Base-by-base conservation (phyloP, 345 rosid genomes). In the Aegle marmelos region DNA sequence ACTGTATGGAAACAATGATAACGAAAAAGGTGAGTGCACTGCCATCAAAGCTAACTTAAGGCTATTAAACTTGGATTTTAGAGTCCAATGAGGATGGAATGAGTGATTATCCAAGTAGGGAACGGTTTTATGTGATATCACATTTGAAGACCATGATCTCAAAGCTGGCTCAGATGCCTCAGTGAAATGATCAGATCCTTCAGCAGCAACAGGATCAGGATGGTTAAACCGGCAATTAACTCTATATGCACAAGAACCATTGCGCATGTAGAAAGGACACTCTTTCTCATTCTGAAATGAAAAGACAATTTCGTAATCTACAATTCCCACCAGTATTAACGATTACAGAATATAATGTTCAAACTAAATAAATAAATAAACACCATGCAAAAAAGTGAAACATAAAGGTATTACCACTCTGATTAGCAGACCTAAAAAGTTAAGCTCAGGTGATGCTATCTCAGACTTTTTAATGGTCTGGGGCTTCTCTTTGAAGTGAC, bases 181-280 rank as follows among this genome's bases (percentile, higher is more conserved):
- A 25, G 50, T 31, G 62, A 41, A 41, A 56, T 78, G 82, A 68
- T 81, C 74, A 2, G 87, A 83, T 68, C 80, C 89, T 74, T 63
- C 86, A n/a, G 25, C 79, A 57, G 76, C 76, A 25, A 82, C 81
- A 28, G 93, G 93, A 67, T 90, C 88, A 28, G 93, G 93, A 86
- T 90, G 93, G 75, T 88, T 82, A 77, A 80, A 88, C 82, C 74
- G 80, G 85, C 91, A 90, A 76, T 30, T 80, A 68, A 83, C 31
- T 45, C 91, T 91, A 86, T 80, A 88, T 67, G 79, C 81, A 82
- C 93, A 90, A 28, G 93, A 80, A 79, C 89, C 93, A 69, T 82
- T 83, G 27, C 78, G 90, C 93, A 90, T 90, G 79, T 85, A 90
- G 78, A 73, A 86, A 14, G 82, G 82, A 34, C 92, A 88, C 68